Evolutionary conservation across 331 rosid species (phyloP).

Genomic region (Arachis monticola): DNA sequence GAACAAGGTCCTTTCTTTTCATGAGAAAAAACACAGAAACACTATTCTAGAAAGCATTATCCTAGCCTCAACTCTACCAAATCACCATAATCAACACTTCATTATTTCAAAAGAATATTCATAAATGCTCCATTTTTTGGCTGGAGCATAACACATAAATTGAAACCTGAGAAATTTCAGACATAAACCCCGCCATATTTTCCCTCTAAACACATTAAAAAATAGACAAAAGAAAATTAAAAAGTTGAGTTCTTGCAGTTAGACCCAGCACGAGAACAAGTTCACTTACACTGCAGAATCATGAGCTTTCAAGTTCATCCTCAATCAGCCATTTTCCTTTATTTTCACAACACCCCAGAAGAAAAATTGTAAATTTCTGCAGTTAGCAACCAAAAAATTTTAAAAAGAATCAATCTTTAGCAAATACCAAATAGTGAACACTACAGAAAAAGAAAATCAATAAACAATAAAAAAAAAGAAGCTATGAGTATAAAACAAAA

Average conservation of each 20-base stretch:
- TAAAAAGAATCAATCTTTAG: constrained; percentile 13
- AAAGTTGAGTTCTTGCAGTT: constrained; percentile 27
- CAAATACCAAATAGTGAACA: not conserved
- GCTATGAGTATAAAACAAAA: too few relatives aligned
- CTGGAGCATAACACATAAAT: not conserved
- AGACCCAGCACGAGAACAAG: constrained; percentile 46
- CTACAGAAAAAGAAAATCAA: not conserved
- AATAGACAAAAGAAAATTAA: not conserved
- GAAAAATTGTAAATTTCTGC: constrained; percentile 5
- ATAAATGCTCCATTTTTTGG: constrained; percentile 27
- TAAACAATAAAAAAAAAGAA: not conserved
- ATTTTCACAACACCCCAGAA: constrained; percentile 27
- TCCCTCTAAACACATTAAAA: not conserved
- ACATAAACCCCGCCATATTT: constrained; percentile 30
- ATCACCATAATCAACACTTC: constrained; percentile 26
- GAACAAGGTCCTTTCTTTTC: not conserved
- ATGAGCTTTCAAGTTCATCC: constrained; percentile 13
- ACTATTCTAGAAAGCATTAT: constrained; percentile 1
- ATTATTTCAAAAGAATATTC: constrained; percentile 25
- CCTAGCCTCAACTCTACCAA: constrained; percentile 15
- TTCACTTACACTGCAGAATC: constrained; percentile 33
- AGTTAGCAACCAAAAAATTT: constrained; percentile 22
- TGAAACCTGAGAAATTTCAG: constrained; percentile 18
- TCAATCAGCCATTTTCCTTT: constrained; percentile 19
- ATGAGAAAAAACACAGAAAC: not conserved